These are phyloP conservation scores for Lasiosphaeria hispida DNA, from an alignment of 495 filamentous ascomycete species.

Conservation along the genomic window DNA sequence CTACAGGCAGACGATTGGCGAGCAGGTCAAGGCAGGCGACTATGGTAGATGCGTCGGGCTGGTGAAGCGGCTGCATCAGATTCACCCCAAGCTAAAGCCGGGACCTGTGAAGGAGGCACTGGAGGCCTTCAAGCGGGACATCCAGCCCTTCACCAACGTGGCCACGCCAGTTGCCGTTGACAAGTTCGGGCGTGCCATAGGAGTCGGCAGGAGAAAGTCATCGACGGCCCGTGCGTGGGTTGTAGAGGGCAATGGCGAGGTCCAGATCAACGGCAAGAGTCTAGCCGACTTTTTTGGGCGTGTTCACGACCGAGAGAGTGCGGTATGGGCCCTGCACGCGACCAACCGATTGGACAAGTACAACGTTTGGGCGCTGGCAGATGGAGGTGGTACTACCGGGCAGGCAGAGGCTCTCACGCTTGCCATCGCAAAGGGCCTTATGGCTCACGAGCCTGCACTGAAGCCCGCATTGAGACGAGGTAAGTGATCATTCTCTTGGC, in stretches of 20 bases:
- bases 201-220: conserved; percentile 79
- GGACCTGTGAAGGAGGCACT: conserved; percentile 62
- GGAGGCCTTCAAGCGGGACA: conserved; percentile 65
- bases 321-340: conserved; percentile 80
- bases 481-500: conserved; percentile 47
- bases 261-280: conserved; percentile 82
- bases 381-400: conserved; percentile 85
- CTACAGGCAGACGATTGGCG: conserved; percentile 71
- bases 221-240: conserved; percentile 79
- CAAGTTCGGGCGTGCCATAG: conserved; percentile 69
- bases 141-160: conserved; percentile 64
- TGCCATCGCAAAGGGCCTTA: conserved; percentile 82
- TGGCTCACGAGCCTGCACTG: conserved; percentile 85
- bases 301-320: conserved; percentile 92
- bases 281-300: conserved; percentile 76
- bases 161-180: conserved; percentile 61
- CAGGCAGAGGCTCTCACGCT: conserved; percentile 95
- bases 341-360: conserved; percentile 91
- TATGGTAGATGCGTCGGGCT: conserved; percentile 73
- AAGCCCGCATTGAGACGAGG: conserved; percentile 86
- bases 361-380: conserved; percentile 85
- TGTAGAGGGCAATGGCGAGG: conserved; percentile 88
- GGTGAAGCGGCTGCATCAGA: conserved; percentile 77
- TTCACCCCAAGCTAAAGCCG: conserved; percentile 77
- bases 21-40: conserved; percentile 72